phyloP scores from a whole-genome alignment of 306 rosid species.

The Begonia loranthoides region DNA sequence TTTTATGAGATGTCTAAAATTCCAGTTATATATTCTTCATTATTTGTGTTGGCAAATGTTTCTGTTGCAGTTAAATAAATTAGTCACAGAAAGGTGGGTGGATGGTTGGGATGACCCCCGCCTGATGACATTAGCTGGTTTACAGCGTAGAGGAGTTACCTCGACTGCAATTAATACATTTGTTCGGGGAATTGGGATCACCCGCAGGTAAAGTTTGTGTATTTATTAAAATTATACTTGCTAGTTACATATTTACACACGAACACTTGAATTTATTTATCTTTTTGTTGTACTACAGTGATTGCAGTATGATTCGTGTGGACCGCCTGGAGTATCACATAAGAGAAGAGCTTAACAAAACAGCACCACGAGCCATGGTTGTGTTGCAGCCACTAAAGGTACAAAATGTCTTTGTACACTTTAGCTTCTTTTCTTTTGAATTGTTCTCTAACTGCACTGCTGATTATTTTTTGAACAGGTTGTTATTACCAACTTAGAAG shows the following conservation, averaged over 20 bases:
- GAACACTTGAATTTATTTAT: not conserved
- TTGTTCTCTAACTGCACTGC: no score
- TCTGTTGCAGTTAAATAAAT: slow-evolving; percentile 57
- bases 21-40: no score
- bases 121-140: slow-evolving; percentile 86
- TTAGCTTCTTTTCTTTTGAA: no score
- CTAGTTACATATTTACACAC: not conserved
- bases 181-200: slow-evolving; percentile 92
- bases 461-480: slow-evolving; percentile 24
- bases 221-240: no score
- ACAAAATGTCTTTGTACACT: slow-evolving; percentile 4
- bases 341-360: slow-evolving; percentile 82
- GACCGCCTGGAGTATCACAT: slow-evolving; percentile 82
- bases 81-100: slow-evolving; percentile 86
- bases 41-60: slow-evolving; percentile 4
- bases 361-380: slow-evolving; percentile 69
- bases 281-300: slow-evolving; percentile 35
- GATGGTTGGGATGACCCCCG: slow-evolving; percentile 99
- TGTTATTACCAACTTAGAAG: slow-evolving; percentile 78
- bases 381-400: slow-evolving; percentile 90
- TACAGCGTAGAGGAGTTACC: slow-evolving; percentile 80
- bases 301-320: slow-evolving; percentile 74
- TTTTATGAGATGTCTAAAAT: not conserved
- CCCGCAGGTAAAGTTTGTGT: slow-evolving; percentile 55
- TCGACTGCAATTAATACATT: slow-evolving; percentile 79